Evolutionary conservation across 305 asterid genomes (phyloP).

Genomic region (Fraxinus xanthoxyloides): DNA sequence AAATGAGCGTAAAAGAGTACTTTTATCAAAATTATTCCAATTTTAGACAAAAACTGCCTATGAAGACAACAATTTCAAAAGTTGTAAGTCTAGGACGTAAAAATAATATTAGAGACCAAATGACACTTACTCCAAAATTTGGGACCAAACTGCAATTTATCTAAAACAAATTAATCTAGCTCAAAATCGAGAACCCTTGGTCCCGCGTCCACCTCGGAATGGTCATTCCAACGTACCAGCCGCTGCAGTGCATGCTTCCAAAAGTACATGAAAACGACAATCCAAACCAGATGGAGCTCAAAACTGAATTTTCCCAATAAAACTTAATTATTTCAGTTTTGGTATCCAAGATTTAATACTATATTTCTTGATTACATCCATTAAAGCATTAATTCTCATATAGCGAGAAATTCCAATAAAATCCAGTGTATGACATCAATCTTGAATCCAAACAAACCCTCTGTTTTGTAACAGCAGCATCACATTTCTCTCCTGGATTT

Average conservation of each 20-base stretch:
- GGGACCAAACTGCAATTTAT: background rate
- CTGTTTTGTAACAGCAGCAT: conserved; percentile 26
- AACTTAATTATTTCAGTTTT: background rate
- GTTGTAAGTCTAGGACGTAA: background rate
- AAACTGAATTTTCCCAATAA: background rate
- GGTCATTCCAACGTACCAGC: background rate
- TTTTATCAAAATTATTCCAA: background rate
- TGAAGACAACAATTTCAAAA: background rate
- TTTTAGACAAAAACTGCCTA: background rate
- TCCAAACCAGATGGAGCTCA: background rate
- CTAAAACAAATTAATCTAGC: background rate
- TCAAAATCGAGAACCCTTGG: background rate
- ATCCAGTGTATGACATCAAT: background rate
- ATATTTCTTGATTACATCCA: background rate
- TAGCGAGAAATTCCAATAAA: background rate
- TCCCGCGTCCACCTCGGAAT: background rate
- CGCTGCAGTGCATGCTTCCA: background rate
- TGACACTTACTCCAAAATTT: background rate
- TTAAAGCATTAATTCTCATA: background rate
- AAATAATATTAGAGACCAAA: background rate
- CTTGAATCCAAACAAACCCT: conserved; percentile 22
- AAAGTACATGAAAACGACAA: background rate
- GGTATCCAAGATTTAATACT: background rate
- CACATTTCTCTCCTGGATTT: conserved; percentile 25
- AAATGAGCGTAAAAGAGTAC: background rate